Percentiles rank a stretch among this genome's conserved stretches.
These are phyloP conservation scores for Alternaria panax DNA, from an alignment of 2,329 filamentous ascomycete genomes.

Conservation along the genomic window DNA sequence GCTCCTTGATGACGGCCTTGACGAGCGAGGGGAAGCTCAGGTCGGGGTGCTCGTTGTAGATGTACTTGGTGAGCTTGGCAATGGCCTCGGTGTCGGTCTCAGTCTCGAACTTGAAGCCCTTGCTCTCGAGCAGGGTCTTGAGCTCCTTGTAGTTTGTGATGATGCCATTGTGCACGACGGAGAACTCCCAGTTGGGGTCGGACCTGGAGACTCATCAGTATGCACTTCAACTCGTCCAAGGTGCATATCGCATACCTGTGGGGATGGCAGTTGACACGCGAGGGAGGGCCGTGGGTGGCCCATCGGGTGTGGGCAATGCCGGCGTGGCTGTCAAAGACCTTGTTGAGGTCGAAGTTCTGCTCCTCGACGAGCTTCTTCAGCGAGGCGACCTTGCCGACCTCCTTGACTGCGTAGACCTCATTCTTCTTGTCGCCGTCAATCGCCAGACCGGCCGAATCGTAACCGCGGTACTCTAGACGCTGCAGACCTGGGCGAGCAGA, in stretches of 20 bases:
- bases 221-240: neutral
- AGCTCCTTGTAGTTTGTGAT: slow-evolving; percentile 99
- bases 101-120: slow-evolving; percentile 98
- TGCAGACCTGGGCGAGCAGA: slow-evolving; percentile 72
- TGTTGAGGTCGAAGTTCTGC: slow-evolving; percentile 81
- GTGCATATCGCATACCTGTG: slow-evolving; percentile 73
- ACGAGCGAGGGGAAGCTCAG: slow-evolving; percentile 96
- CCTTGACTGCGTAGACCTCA: slow-evolving; percentile 96
- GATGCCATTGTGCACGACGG: slow-evolving; percentile 98
- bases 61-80: slow-evolving; percentile 97
- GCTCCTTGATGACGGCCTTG: slow-evolving; percentile 97
- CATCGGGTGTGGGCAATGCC: slow-evolving; percentile 99
- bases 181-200: slow-evolving; percentile 93
- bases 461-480: slow-evolving; percentile 97
- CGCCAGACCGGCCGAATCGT: slow-evolving; percentile 95
- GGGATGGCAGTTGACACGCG: slow-evolving; percentile 95
- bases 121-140: slow-evolving; percentile 88
- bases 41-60: slow-evolving; percentile 91
- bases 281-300: slow-evolving; percentile 96
- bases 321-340: slow-evolving; percentile 96
- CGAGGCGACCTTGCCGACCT: slow-evolving; percentile 98
- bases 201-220: slow-evolving; percentile 66
- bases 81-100: slow-evolving; percentile 99
- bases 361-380: slow-evolving; percentile 91
- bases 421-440: slow-evolving; percentile 99